Base-by-base conservation (phyloP, 257 asterid genomes). In the Plantago major region DNA sequence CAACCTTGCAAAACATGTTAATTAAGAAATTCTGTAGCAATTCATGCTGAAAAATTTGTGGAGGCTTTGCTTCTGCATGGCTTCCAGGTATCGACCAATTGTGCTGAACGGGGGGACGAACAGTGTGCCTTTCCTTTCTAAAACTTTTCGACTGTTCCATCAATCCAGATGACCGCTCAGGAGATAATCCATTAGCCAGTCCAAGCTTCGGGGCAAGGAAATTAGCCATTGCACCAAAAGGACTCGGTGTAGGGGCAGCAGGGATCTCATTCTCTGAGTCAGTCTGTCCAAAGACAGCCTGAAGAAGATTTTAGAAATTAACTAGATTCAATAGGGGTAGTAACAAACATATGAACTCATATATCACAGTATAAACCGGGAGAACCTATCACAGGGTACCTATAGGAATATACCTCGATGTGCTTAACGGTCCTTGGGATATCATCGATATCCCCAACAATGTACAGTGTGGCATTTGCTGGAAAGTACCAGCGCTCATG, bases 401-500 rank as follows among this genome's bases (percentile, higher is more conserved):
- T 48, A 56, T 30, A 44, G 5, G 50, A 16, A 73, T 94, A 51
- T 82, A 93, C 99, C 79, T 93, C 99, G 51, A 93, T 93, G 74
- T 89, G 92, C 73, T 75, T 64, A 67, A 93, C 83, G 7, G 90
- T 79, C 84, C 76, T 78, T 54, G 94, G 60, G 71, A 93, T 87
- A 78, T 85, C 71, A 75, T 89, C 90, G 47, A 93, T 79, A 78
- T 89, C 99, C 69, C 99, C 99, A 78, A 93, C 97, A 42, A 93
- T 83, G 85, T 93, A 93, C 65, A 93, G 74, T 51, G 99, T 93
- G 68, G 99, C 96, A 79, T 93, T 89, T 65, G 92, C 99, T 38
- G 99, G 99, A 69, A 93, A 93, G 77, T 93, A 93, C 99, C 99
- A 89, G 30, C 99, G 96, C 78, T 87, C 99, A 18, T 89, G 97